Base-by-base conservation (phyloP, 225 moss, liverwort and hornwort species). In the Takakia lepidozioides region DNA sequence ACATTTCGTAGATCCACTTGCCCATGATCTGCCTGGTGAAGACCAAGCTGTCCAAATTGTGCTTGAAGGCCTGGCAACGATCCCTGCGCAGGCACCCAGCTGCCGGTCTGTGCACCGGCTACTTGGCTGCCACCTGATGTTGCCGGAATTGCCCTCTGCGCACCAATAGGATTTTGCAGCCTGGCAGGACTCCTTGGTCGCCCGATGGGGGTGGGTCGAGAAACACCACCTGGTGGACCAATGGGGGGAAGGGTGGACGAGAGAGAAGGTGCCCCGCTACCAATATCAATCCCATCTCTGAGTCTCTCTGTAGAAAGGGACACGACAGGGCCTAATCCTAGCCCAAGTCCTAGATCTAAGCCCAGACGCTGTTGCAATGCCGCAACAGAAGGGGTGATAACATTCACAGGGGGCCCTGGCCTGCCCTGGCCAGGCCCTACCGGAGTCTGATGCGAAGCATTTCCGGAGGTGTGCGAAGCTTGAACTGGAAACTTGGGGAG, bases 311-410 rank as follows among this genome's bases (percentile, higher is more conserved):
- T 61, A 28, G 75, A 70, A 15, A 70, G 66, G 10, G 64, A 67
- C 36, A 68, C 75, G 14, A 70, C 62, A 1, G 75, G 75, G 25
- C 80, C 80, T 21, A 80, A 49, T 29, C 80, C 74, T 55, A 80
- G 64, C 48, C 75, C 75, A 37, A 59, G 65, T 25, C 81, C 76
- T 48, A 81, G 55, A 50, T 76, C 81, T 32, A 72, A 56, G 2
- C 76, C 81, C 37, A 76, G 50, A 27, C 71, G 68, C 57, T 75
- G 81, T 49, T 75, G 75, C 29, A 81, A 56, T 10, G 71, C 75
- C 19, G 81, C 81, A 5, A 81, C 68, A n/a, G 81, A 81, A 17
- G 75, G 81, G 37, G 81, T 81, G 39, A 80, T 75, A 49, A 80
- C 80, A 41, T 64, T 80, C 32, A 80, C 76, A 10, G 81, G 65